phyloP scores from a whole-genome alignment of 805 yeast species.

The Ogataea pini region DNA sequence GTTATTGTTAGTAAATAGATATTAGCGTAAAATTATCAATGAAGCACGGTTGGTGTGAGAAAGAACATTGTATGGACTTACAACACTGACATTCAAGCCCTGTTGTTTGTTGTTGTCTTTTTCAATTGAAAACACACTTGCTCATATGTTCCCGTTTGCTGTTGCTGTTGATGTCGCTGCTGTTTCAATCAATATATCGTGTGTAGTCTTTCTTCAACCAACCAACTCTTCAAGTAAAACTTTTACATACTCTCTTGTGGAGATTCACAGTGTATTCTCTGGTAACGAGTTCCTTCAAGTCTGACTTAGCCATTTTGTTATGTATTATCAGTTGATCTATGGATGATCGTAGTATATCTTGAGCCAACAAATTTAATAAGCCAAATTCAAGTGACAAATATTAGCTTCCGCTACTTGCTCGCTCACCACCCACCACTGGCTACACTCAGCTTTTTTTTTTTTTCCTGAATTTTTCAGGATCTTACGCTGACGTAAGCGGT shows the following conservation, averaged over 20 bases:
- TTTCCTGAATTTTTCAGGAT: slow-evolving; percentile 5
- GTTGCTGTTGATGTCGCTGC: not conserved
- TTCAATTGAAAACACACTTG: too few species aligned
- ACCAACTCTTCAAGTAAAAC: slow-evolving; percentile 4
- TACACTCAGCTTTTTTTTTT: slow-evolving; percentile 4
- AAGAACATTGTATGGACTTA: too few species aligned
- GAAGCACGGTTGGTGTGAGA: too few species aligned
- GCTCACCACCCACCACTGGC: slow-evolving; percentile 3
- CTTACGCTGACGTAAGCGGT: slow-evolving; percentile 1
- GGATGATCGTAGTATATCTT: slow-evolving; percentile 1
- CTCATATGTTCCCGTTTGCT: too few species aligned
- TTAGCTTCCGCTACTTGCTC: slow-evolving; percentile 8
- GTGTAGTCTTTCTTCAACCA: not conserved
- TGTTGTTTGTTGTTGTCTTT: too few species aligned
- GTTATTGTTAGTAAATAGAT: slow-evolving; percentile 12
- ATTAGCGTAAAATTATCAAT: not conserved
- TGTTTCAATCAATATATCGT: not conserved
- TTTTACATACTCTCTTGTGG: slow-evolving; percentile 92
- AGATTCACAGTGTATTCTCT: slow-evolving; percentile 99
- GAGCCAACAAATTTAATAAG: slow-evolving; percentile 1
- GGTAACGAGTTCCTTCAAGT: slow-evolving; percentile 98
- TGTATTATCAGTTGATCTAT: slow-evolving; percentile 10
- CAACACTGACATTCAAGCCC: too few species aligned
- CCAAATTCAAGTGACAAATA: slow-evolving; percentile 8
- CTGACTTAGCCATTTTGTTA: slow-evolving; percentile 44